Conservation (phyloP, 2,329 filamentous ascomycete genomes). For the Trichoderma citrinoviride region DNA sequence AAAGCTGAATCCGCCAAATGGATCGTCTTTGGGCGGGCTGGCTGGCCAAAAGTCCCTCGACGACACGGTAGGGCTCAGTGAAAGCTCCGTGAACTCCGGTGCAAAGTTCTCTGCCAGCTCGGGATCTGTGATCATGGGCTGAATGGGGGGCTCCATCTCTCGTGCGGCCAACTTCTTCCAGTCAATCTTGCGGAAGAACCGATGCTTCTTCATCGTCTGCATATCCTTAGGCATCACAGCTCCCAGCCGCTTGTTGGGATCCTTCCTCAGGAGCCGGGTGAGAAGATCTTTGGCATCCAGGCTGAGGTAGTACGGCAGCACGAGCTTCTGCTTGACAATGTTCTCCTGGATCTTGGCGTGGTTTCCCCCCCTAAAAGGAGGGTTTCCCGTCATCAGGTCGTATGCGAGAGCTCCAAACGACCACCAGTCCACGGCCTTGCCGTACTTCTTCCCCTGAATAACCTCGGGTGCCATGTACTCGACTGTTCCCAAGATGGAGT, state of each 20-base stretch:
- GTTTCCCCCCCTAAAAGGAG: constrained; percentile 88
- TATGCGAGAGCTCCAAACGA: constrained; percentile 89
- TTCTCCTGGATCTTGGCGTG: constrained; percentile 94
- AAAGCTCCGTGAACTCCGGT: constrained; percentile 82
- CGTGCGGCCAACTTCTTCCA: constrained; percentile 83
- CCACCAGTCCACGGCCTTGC: constrained; percentile 98
- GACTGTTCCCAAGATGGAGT: constrained; percentile 88
- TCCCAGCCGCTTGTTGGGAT: constrained; percentile 85
- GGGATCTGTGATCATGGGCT: constrained; percentile 90
- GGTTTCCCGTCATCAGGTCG: constrained; percentile 87
- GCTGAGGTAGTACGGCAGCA: constrained; percentile 84
- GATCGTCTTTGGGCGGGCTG: constrained; percentile 50
- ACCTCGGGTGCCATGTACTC: constrained; percentile 99
- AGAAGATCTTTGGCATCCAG: constrained; percentile 93
- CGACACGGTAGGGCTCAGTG: constrained; percentile 69
- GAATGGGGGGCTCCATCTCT: constrained; percentile 83
- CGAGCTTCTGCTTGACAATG: constrained; percentile 88
- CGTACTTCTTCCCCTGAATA: constrained; percentile 81
- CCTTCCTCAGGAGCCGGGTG: constrained; percentile 84
- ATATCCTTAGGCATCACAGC: constrained; percentile 87
- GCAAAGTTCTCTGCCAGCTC: constrained; percentile 96
- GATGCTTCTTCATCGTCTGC: constrained; percentile 79
- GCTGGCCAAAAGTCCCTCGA: constrained; percentile 43
- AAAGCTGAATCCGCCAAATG: constrained; percentile 64
- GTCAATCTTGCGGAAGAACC: constrained; percentile 96